A percentile compares a stretch with the other conserved stretches of the same genome.
Conservation (phyloP, 768 basidiomycete species). For the Cyclocybe cylindracea region DNA sequence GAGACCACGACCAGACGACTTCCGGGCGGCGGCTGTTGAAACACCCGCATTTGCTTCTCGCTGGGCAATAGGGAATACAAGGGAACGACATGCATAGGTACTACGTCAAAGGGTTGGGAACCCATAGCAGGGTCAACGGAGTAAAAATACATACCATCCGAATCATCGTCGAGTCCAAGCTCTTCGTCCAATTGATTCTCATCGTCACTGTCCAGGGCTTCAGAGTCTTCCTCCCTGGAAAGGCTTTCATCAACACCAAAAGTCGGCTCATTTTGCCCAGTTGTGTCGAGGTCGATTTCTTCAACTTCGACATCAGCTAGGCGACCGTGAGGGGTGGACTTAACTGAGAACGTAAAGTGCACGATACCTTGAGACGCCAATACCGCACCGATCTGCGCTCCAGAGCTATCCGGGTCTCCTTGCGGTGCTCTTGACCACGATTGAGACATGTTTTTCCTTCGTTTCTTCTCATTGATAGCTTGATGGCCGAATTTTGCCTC, state of each 20-base stretch:
- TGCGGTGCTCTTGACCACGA: constrained; percentile 23
- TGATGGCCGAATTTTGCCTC: constrained; percentile 75
- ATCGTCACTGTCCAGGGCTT: constrained; percentile 75
- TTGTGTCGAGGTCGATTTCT: constrained; percentile 70
- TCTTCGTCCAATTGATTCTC: constrained; percentile 58
- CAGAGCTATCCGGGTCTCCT: constrained; percentile 15
- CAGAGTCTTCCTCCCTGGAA: constrained; percentile 71
- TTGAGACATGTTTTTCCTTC: constrained; percentile 13
- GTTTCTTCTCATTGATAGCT: constrained; percentile 56
- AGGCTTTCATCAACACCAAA: constrained; percentile 67
- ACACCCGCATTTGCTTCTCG: constrained; percentile 95
- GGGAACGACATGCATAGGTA: constrained; percentile 92
- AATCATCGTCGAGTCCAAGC: constrained; percentile 66
- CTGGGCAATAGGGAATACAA: constrained; percentile 91
- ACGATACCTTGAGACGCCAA: constrained; percentile 49
- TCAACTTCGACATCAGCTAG: constrained; percentile 79
- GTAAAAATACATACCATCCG: constrained; percentile 51
- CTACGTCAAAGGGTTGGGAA: constrained; percentile 37
- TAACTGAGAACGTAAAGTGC: background rate
- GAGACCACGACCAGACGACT: constrained; percentile 89
- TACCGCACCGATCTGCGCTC: constrained; percentile 25
- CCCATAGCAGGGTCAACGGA: constrained; percentile 4
- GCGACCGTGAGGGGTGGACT: background rate
- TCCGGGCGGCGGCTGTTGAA: constrained; percentile 78
- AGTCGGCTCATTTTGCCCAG: constrained; percentile 50